A percentile compares a stretch with the other conserved stretches of the same genome.
These are phyloP conservation scores for Solanum microdontum DNA, from an alignment of 257 asterid genomes.

Conservation along the genomic window DNA sequence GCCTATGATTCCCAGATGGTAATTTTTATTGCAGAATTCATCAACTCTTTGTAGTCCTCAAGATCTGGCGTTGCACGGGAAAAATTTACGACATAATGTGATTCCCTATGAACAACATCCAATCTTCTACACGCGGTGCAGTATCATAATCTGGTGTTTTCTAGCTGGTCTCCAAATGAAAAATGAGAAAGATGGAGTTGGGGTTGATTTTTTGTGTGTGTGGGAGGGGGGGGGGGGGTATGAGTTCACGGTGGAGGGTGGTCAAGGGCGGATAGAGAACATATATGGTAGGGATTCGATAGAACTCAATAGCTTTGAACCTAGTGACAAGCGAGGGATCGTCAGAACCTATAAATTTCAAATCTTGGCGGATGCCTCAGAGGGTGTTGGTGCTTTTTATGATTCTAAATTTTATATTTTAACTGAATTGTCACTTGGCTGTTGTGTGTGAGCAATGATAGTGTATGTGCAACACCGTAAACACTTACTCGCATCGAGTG, in stretches of 20 bases:
- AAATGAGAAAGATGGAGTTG: neutral
- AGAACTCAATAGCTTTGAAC: no score
- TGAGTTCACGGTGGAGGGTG: no score
- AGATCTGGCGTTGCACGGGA: neutral
- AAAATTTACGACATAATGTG: neutral
- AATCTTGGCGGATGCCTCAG: no score
- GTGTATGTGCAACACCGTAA: neutral
- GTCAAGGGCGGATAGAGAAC: no score
- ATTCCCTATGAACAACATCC: neutral
- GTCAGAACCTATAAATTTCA: no score
- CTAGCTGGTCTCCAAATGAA: neutral
- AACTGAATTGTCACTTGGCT: neutral
- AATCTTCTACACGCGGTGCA: neutral
- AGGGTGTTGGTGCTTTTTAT: no score
- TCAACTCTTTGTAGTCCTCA: conserved; percentile 11
- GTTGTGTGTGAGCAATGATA: neutral
- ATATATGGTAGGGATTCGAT: no score
- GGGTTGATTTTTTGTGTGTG: neutral
- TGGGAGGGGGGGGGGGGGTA: no score
- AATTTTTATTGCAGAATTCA: conserved; percentile 19
- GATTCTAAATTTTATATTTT: neutral
- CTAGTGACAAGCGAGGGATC: no score
- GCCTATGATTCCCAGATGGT: conserved; percentile 40
- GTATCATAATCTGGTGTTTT: neutral
- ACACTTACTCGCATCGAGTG: neutral